Evolutionary conservation across 2,329 filamentous ascomycete species (phyloP).

Genomic region (Epichloe hybrida): DNA sequence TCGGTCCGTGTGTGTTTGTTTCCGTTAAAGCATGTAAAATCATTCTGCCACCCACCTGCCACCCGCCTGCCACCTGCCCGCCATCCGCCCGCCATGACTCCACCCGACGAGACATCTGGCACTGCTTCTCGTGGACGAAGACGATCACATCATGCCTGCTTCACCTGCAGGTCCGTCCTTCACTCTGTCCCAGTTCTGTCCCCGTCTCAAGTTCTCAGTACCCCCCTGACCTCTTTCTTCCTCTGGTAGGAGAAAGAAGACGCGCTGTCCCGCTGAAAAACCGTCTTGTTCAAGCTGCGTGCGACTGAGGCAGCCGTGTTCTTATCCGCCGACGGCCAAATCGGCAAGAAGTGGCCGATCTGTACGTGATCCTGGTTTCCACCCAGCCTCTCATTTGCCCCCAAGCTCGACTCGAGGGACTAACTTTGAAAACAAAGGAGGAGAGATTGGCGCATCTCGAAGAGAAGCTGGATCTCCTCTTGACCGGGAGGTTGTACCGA

Average conservation of each 20-base stretch:
- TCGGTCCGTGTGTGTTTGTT: neutral
- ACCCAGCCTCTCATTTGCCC: too few species aligned
- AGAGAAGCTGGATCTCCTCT: conserved; percentile 36
- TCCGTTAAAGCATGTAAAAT: neutral
- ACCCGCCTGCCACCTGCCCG: too few species aligned
- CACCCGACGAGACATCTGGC: conserved; percentile 15
- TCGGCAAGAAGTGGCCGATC: conserved; percentile 28
- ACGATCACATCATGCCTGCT: conserved; percentile 28
- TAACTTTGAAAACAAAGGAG: conserved; percentile 20
- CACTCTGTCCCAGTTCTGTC: neutral
- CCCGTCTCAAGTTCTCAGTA: neutral
- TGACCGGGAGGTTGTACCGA: conserved; percentile 26
- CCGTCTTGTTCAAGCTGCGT: conserved; percentile 37
- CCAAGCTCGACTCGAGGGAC: neutral
- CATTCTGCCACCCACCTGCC: conserved; percentile 5
- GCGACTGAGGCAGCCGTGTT: conserved; percentile 32
- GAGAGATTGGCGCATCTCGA: conserved; percentile 37
- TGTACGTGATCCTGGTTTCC: conserved; percentile 18
- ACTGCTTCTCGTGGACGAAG: conserved; percentile 20
- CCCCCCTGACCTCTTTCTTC: too few species aligned
- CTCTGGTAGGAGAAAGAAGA: conserved; percentile 30
- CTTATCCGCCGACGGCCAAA: conserved; percentile 26
- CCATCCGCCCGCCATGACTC: conserved; percentile 20
- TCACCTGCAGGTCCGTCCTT: conserved; percentile 31
- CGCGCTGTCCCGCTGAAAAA: conserved; percentile 36